Conservation (phyloP, 805 yeast genomes). For the Schizosaccharomyces lindneri region DNA sequence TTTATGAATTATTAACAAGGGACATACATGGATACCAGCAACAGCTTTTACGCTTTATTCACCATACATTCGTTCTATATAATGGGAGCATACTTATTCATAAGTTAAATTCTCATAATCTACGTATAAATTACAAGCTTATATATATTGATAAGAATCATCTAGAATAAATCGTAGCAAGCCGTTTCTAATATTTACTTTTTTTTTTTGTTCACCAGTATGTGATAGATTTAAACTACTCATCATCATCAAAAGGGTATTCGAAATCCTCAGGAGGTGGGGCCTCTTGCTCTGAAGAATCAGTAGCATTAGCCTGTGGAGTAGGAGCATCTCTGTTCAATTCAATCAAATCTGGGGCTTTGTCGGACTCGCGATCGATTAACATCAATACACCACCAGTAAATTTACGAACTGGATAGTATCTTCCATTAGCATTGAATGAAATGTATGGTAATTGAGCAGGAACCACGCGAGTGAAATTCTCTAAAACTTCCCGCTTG, state of each 20-base stretch:
- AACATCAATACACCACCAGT: conserved; percentile 15
- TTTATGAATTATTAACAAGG: too few relatives aligned
- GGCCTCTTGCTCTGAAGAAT: conserved; percentile 1
- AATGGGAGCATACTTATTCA: too few relatives aligned
- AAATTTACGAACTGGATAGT: conserved; percentile 51
- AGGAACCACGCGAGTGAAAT: conserved; percentile 74
- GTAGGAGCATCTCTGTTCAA: neutral
- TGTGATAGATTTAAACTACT: neutral
- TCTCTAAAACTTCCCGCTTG: conserved; percentile 20
- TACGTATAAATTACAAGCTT: too few relatives aligned
- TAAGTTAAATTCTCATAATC: too few relatives aligned
- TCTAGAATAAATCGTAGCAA: too few relatives aligned
- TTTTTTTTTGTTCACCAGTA: neutral
- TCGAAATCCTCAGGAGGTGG: conserved; percentile 2
- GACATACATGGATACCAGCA: too few relatives aligned
- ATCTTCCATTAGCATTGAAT: conserved; percentile 49
- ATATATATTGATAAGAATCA: too few relatives aligned
- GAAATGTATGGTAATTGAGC: conserved; percentile 64
- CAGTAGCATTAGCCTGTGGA: neutral
- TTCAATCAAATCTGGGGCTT: conserved; percentile 4
- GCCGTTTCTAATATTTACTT: neutral
- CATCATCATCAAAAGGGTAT: conserved; percentile 3
- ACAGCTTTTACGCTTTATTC: too few relatives aligned
- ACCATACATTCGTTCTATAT: too few relatives aligned
- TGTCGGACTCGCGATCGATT: conserved; percentile 11